Evolutionary conservation across 192 early-diverging fungal species (phyloP).

Genomic region (Backusella tarrabulga): DNA sequence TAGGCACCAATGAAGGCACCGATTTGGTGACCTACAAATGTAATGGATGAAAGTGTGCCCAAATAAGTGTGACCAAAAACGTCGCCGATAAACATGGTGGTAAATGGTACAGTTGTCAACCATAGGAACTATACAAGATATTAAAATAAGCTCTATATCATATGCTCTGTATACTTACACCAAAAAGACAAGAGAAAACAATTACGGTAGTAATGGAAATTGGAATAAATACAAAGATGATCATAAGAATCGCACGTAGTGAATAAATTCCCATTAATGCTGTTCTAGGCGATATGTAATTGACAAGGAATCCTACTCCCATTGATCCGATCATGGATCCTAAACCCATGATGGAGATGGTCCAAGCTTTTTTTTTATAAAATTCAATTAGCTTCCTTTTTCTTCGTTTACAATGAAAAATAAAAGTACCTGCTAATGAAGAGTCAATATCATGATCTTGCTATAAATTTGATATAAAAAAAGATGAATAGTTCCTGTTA

Average conservation of each 20-base stretch:
- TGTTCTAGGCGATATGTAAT: slow-evolving; percentile 23
- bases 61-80: slow-evolving; percentile 34
- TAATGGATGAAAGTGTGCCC: slow-evolving; percentile 32
- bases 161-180: slow-evolving; percentile 19
- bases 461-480: background rate
- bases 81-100: slow-evolving; percentile 28
- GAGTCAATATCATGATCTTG: slow-evolving; percentile 26
- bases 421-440: slow-evolving; percentile 20
- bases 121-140: slow-evolving; percentile 22
- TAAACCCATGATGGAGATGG: slow-evolving; percentile 31
- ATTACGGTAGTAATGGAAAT: slow-evolving; percentile 23
- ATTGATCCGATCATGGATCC: slow-evolving; percentile 33
- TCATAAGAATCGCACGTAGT: slow-evolving; percentile 17
- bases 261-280: slow-evolving; percentile 20
- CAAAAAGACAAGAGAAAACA: slow-evolving; percentile 33
- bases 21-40: slow-evolving; percentile 38
- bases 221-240: slow-evolving; percentile 22
- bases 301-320: slow-evolving; percentile 18
- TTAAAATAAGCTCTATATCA: background rate
- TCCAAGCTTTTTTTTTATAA: slow-evolving; percentile 24
- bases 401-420: background rate
- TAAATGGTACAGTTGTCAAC: slow-evolving; percentile 37
- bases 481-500: background rate
- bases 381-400: background rate
- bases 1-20: slow-evolving; percentile 37